A percentile compares a stretch with the other conserved stretches of the same genome.
phyloP scores from a whole-genome alignment of 176 grass and related monocot genomes.

The Elymus sibiricus region DNA sequence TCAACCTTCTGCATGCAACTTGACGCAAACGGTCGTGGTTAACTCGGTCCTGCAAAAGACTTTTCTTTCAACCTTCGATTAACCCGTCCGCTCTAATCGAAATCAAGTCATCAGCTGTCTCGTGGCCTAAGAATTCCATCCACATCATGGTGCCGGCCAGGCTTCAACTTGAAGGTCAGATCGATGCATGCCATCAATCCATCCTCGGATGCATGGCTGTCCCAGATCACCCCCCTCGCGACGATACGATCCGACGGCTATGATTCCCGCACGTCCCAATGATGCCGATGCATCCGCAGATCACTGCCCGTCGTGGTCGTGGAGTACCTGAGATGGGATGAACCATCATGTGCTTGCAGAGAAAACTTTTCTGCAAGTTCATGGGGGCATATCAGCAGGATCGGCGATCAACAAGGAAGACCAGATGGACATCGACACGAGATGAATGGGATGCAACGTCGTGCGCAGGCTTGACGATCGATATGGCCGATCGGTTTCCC shows the following conservation, averaged over 20 bases:
- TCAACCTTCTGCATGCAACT: no score
- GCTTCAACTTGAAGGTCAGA: not conserved
- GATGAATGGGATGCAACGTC: not conserved
- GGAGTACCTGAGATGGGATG: not conserved
- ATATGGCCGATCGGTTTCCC: not conserved
- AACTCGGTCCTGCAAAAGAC: no score
- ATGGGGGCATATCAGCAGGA: not conserved
- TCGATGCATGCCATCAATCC: not conserved
- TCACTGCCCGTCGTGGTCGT: conserved; percentile 9
- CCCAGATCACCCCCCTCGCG: not conserved
- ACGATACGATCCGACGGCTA: not conserved
- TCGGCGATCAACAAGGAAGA: not conserved
- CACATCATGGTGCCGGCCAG: not conserved
- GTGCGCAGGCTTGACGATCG: conserved; percentile 9
- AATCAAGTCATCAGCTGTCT: not conserved
- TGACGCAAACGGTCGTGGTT: no score
- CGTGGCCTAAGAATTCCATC: no score
- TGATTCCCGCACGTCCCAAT: not conserved
- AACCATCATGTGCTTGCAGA: conserved; percentile 18
- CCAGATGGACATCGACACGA: not conserved
- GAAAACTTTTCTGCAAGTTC: not conserved
- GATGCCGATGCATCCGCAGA: not conserved
- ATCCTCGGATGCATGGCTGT: not conserved
- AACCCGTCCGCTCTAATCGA: not conserved
- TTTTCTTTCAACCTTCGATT: not conserved